Evolutionary conservation across 2,329 filamentous ascomycete species (phyloP).

Genomic region (Lasiodiplodia hormozganensis): DNA sequence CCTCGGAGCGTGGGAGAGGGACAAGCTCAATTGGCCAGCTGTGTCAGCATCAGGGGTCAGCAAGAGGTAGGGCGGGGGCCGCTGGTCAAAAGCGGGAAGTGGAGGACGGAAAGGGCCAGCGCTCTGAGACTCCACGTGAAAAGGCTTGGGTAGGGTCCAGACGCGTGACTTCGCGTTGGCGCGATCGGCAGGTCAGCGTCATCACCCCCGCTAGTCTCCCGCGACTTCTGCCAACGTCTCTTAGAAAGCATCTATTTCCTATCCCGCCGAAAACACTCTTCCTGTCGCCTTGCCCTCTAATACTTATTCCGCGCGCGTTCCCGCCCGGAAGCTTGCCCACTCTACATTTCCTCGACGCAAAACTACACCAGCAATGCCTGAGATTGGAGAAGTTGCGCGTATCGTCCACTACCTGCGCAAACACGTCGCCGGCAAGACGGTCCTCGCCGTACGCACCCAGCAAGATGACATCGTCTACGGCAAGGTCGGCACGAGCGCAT

Average conservation of each 20-base stretch:
- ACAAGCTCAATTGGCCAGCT: no score
- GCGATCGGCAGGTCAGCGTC: constrained; percentile 16
- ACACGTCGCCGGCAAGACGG: constrained; percentile 82
- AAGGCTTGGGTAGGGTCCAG: no score
- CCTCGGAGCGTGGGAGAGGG: no score
- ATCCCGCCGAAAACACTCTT: background rate
- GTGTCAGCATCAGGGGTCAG: no score
- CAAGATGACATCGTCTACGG: constrained; percentile 89
- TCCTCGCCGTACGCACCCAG: constrained; percentile 72
- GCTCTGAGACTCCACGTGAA: background rate
- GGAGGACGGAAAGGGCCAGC: no score
- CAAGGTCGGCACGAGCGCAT: constrained; percentile 82
- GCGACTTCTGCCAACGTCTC: background rate
- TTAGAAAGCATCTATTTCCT: background rate
- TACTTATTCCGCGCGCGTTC: background rate
- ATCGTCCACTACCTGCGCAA: constrained; percentile 85
- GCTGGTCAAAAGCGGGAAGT: background rate
- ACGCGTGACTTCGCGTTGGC: constrained; percentile 26
- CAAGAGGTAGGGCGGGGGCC: no score
- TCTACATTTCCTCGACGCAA: no score
- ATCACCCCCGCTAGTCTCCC: constrained; percentile 4
- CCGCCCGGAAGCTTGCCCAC: no score
- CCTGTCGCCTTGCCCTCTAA: no score
- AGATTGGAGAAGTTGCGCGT: constrained; percentile 72
- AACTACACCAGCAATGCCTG: constrained; percentile 8